Percentiles rank a stretch among this genome's conserved stretches.
These are phyloP conservation scores for Aspergillus sp. DNA, from an alignment of 2,329 filamentous ascomycete species.

Conservation along the genomic window DNA sequence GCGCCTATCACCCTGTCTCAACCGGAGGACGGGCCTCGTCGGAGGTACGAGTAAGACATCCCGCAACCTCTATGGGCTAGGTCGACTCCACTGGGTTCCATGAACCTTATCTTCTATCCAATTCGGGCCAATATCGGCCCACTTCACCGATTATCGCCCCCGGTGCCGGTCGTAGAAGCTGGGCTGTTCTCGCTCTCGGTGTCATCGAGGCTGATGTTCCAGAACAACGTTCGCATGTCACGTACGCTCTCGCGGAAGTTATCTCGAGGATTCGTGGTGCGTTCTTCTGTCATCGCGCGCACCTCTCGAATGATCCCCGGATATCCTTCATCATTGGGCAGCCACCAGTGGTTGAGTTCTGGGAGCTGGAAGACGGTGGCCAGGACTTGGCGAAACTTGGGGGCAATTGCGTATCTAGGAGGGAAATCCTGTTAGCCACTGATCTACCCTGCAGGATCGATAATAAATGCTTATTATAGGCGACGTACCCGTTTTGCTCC, in stretches of 20 bases:
- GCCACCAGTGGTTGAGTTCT: constrained; percentile 80
- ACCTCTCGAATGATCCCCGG: constrained; percentile 71
- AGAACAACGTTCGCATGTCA: constrained; percentile 73
- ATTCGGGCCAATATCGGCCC: neutral
- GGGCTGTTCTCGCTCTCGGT: constrained; percentile 30
- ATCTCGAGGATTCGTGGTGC: constrained; percentile 57
- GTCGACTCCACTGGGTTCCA: neutral
- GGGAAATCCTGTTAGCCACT: neutral
- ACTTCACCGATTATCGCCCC: constrained; percentile 5
- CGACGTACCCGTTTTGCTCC: constrained; percentile 69
- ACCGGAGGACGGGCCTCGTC: too few relatives aligned
- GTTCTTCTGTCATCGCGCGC: constrained; percentile 76
- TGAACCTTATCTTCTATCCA: neutral
- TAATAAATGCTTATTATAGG: neutral
- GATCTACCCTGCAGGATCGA: neutral
- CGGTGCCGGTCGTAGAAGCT: constrained; percentile 13
- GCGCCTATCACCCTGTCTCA: neutral
- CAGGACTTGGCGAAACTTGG: constrained; percentile 70
- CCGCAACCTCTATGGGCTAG: neutral
- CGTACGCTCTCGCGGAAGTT: constrained; percentile 62
- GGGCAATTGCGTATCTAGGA: constrained; percentile 76
- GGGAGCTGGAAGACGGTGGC: constrained; percentile 70
- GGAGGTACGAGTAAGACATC: neutral
- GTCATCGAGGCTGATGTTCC: constrained; percentile 56
- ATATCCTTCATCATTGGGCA: constrained; percentile 76